Base-by-base conservation (phyloP, 768 basidiomycete species). In the Tulasnella sp. region DNA sequence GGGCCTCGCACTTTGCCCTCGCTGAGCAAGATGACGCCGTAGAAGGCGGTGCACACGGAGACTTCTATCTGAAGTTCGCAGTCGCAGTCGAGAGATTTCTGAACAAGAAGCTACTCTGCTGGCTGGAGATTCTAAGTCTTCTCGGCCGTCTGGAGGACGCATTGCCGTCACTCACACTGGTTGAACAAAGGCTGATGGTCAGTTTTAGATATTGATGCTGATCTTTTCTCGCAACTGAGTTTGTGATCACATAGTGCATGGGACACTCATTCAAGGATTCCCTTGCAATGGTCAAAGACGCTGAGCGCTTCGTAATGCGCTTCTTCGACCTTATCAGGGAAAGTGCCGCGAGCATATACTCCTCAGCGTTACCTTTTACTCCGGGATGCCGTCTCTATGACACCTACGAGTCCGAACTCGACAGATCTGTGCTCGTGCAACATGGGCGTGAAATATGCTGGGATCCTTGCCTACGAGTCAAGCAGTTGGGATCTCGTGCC, bases 61-160 rank as follows among this genome's bases (percentile, higher is more conserved):
- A 5, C 7, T 5, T 24, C 2, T 10, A 9, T 42, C 29, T 34
- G 15, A 10, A 17, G 38, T 30, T 56, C 4, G 17, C 54, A 10
- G 19, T 12, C 24, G 27, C 44, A 22, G 15, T 44, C 11, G 41
- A 44, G 5, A 29, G 38, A n/a, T 56, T 56, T 43, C 27, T 34
- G 21, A 21, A 44, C 7, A 45, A 27, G 15, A 56, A 56, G n/a
- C 54, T 56, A 27, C 54, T 56, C n/a, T 34, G 12, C 21, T 56
- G 54, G 54, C 22, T 56, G 17, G 54, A 56, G 42, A 19, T 17
- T 1, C 54, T 56, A 7, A 56, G 54, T 44, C 42, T 56, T 2
- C 42, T 56, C n/a, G 45, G 45, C 7, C 27, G 42, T 25, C 17
- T 45, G 2, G 54, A 56, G 25, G 44, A n/a, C n/a, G 12, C 15